phyloP scores from a whole-genome alignment of 164 flowering plant genomes.

The Vitis rotundifolia region DNA sequence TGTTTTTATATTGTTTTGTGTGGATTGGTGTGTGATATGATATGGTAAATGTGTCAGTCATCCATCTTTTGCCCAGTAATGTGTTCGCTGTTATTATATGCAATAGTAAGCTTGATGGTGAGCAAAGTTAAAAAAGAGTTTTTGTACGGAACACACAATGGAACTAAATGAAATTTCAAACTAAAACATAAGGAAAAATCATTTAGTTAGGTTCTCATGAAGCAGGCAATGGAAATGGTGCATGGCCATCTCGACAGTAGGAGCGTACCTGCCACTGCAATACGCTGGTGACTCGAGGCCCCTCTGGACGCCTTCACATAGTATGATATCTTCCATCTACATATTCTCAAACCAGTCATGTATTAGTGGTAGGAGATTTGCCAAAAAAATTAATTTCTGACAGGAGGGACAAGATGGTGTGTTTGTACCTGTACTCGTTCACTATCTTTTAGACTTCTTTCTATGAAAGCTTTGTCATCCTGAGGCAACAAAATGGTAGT shows the following conservation, averaged over 20 bases:
- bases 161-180: too few species aligned
- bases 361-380: not conserved
- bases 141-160: too few species aligned
- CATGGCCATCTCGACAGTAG: conserved; percentile 79
- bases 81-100: too few species aligned
- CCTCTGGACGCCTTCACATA: conserved; percentile 80
- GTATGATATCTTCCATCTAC: conserved; percentile 76
- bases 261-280: conserved; percentile 72
- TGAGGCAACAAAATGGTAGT: conserved; percentile 17
- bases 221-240: conserved; percentile 80
- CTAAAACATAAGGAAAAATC: not conserved
- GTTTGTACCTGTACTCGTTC: conserved; percentile 74
- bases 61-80: too few species aligned
- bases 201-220: conserved; percentile 31
- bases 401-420: not conserved
- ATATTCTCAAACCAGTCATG: not conserved
- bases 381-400: too few species aligned
- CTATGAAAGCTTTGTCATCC: conserved; percentile 69
- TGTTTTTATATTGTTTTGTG: too few species aligned
- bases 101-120: too few species aligned
- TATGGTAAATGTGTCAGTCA: too few species aligned
- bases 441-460: conserved; percentile 74
- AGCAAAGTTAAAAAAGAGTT: too few species aligned
- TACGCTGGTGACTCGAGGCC: conserved; percentile 92
- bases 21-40: too few species aligned